These are phyloP conservation scores for Papiliotrema fonsecae DNA, from an alignment of 1,284 basidiomycete species.

Conservation along the genomic window DNA sequence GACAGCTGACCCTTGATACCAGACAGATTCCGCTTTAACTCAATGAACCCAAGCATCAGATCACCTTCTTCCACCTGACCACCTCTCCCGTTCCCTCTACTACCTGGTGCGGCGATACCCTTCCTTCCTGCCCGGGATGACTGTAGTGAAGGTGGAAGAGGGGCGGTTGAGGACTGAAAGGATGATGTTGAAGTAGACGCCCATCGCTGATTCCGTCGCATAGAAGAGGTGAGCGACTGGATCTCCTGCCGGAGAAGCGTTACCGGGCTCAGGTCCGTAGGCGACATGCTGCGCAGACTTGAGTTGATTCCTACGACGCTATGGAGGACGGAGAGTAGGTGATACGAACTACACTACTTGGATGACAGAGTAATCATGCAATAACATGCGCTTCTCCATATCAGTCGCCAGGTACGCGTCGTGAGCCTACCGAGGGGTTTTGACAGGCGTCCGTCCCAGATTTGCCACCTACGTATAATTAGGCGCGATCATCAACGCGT, in stretches of 20 bases:
- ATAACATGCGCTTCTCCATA: no score
- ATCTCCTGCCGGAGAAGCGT: constrained; percentile 60
- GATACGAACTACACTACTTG: no score
- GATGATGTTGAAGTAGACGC: constrained; percentile 53
- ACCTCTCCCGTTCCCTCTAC: constrained; percentile 12
- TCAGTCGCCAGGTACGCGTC: no score
- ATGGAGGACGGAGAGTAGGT: no score
- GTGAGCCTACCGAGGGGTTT: no score
- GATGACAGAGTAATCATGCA: no score
- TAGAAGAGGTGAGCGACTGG: constrained; percentile 84
- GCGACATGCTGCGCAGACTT: constrained; percentile 11
- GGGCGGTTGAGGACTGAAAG: constrained; percentile 20
- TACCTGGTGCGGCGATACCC: neutral
- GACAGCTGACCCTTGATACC: constrained; percentile 64
- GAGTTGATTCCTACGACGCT: no score
- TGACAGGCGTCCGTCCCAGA: no score
- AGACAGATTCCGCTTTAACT: constrained; percentile 70
- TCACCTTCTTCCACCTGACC: constrained; percentile 52
- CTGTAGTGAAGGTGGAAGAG: constrained; percentile 27
- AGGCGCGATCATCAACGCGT: no score
- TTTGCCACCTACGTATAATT: no score
- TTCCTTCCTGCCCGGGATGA: neutral
- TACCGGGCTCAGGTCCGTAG: constrained; percentile 37
- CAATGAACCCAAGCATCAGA: constrained; percentile 84
- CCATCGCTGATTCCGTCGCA: constrained; percentile 96